These are phyloP conservation scores for Rhizopogon salebrosus DNA, from an alignment of 768 basidiomycete species.

Conservation along the genomic window DNA sequence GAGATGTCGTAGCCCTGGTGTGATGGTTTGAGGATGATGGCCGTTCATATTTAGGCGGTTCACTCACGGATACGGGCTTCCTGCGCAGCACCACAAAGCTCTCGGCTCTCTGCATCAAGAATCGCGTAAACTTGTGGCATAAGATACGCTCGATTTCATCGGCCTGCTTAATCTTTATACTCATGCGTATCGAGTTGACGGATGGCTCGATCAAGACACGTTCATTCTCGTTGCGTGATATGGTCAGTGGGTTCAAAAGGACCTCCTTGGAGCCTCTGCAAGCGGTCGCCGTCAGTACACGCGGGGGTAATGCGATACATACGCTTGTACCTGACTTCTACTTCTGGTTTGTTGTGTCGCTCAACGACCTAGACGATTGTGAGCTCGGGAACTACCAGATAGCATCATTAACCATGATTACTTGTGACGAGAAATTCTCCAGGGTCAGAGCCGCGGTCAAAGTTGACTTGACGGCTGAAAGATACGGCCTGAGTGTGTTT, in stretches of 20 bases:
- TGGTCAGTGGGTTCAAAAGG: slow-evolving; percentile 86
- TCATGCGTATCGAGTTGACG: slow-evolving; percentile 93
- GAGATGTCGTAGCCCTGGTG: slow-evolving; percentile 95
- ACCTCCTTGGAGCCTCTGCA: slow-evolving; percentile 87
- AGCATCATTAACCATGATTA: slow-evolving; percentile 24
- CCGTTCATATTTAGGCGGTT: slow-evolving; percentile 8
- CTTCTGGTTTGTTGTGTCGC: slow-evolving; percentile 95
- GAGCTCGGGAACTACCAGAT: slow-evolving; percentile 14
- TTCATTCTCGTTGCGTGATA: slow-evolving; percentile 97
- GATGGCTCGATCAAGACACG: slow-evolving; percentile 96
- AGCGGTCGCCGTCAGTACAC: slow-evolving; percentile 4
- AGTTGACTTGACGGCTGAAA: slow-evolving; percentile 92
- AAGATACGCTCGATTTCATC: slow-evolving; percentile 98
- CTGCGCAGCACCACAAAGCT: slow-evolving; percentile 94
- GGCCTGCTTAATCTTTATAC: slow-evolving; percentile 98
- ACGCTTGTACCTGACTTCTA: slow-evolving; percentile 71
- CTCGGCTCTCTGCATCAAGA: slow-evolving; percentile 99
- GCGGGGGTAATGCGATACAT: background rate
- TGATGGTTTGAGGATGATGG: slow-evolving; percentile 4
- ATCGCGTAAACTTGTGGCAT: slow-evolving; percentile 96
- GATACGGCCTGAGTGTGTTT: slow-evolving; percentile 91
- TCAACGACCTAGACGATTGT: slow-evolving; percentile 71
- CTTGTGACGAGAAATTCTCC: slow-evolving; percentile 98
- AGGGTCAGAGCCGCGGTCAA: slow-evolving; percentile 96
- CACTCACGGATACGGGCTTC: slow-evolving; percentile 81